Evolutionary conservation across 139 green algal species (phyloP).

Genomic region (Coccomyxa sp.): DNA sequence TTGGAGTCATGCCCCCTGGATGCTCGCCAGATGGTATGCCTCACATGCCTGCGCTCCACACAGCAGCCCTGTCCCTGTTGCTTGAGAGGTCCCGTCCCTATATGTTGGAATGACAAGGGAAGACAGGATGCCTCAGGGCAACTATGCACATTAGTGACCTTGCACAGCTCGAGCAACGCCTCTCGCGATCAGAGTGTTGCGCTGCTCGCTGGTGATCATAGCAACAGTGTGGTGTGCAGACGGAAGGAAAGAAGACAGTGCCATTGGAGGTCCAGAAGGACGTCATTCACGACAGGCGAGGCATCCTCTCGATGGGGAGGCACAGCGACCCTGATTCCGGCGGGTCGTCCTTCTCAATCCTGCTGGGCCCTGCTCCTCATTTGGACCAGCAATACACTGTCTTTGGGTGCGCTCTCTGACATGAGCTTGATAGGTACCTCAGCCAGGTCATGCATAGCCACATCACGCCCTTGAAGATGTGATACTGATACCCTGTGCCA

Average conservation of each 20-base stretch:
- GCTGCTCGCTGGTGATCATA: neutral
- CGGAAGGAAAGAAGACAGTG: conserved; percentile 59
- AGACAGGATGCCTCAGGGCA: neutral
- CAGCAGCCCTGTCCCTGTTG: neutral
- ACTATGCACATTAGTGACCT: neutral
- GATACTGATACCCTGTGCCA: too few relatives aligned
- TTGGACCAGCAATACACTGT: conserved; percentile 70
- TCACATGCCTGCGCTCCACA: neutral
- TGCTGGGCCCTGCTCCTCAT: conserved; percentile 66
- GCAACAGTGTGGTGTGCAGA: too few relatives aligned
- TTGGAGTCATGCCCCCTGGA: conserved; percentile 34
- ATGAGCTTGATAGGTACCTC: too few relatives aligned
- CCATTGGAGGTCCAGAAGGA: conserved; percentile 68
- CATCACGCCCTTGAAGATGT: too few relatives aligned
- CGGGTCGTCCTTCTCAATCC: conserved; percentile 64
- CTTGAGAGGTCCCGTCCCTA: neutral
- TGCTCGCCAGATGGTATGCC: conserved; percentile 38
- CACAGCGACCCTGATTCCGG: conserved; percentile 60
- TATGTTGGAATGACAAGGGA: neutral
- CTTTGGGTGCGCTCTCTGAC: conserved; percentile 50
- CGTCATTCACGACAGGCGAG: conserved; percentile 66
- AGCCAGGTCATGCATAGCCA: too few relatives aligned
- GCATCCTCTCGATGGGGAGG: conserved; percentile 62
- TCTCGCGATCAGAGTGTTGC: too few relatives aligned
- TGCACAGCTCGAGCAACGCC: too few relatives aligned